These are phyloP conservation scores for Trypanosoma cruzi DNA, from an alignment of 208 protist genomes.

Conservation along the genomic window DNA sequence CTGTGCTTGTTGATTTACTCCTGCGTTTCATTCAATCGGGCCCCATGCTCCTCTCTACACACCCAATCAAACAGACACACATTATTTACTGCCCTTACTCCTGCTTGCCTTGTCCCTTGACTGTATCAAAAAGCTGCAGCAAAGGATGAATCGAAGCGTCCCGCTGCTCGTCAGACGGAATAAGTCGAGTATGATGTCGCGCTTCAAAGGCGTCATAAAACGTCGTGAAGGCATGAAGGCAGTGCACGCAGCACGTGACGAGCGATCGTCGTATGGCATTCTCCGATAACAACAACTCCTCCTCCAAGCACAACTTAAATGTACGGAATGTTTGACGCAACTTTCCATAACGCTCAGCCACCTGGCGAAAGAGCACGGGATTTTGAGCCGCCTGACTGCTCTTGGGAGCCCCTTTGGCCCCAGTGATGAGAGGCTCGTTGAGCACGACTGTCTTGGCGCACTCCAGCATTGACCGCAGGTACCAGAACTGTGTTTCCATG, in stretches of 20 bases:
- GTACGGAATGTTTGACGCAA: constrained; percentile 1
- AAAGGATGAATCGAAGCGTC: constrained; percentile 18
- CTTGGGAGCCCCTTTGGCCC: background rate
- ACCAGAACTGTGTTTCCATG: constrained; percentile 13
- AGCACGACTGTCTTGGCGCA: constrained; percentile 15
- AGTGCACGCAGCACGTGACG: constrained; percentile 12
- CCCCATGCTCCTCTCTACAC: background rate
- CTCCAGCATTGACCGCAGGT: constrained; percentile 13
- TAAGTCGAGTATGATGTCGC: constrained; percentile 13
- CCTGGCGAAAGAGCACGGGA: constrained; percentile 8
- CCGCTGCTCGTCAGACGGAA: background rate
- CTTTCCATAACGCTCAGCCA: constrained; percentile 10
- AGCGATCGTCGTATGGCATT: constrained; percentile 4
- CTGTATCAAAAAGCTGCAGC: constrained; percentile 7
- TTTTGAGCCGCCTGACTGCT: constrained; percentile 19
- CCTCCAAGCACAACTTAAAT: constrained; percentile 10
- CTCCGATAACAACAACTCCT: constrained; percentile 16
- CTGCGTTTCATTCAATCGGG: background rate
- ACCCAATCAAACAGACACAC: background rate
- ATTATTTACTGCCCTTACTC: background rate
- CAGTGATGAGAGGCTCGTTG: constrained; percentile 21
- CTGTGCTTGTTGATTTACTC: background rate
- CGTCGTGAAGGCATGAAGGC: constrained; percentile 18
- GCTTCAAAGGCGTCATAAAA: constrained; percentile 25
- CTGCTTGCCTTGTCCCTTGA: background rate